phyloP scores from a whole-genome alignment of 805 yeast species.

The Ogataea trehaloabstinens region DNA sequence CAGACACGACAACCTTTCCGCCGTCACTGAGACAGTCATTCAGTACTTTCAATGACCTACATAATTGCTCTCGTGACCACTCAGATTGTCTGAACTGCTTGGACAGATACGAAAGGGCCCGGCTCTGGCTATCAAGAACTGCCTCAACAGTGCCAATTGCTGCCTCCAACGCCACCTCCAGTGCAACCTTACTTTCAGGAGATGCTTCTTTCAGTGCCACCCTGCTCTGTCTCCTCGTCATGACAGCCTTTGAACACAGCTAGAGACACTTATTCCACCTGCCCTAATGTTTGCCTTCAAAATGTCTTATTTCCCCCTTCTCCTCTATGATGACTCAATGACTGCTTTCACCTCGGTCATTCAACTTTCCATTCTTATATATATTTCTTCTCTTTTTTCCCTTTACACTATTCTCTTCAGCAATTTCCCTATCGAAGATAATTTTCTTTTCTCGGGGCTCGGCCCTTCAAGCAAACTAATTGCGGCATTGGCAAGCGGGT shows the following conservation, averaged over 20 bases:
- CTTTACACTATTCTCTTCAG: neutral
- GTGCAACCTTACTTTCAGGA: slow-evolving; percentile 22
- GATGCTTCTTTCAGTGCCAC: neutral
- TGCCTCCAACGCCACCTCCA: slow-evolving; percentile 17
- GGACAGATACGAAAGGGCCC: slow-evolving; percentile 44
- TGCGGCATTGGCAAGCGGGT: too few relatives aligned
- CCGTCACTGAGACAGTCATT: slow-evolving; percentile 42
- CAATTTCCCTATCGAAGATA: neutral
- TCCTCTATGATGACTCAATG: neutral
- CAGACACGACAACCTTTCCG: slow-evolving; percentile 74
- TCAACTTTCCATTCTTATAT: neutral
- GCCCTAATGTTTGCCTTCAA: neutral
- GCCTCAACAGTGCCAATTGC: slow-evolving; percentile 34
- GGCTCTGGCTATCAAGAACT: slow-evolving; percentile 45
- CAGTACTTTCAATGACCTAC: slow-evolving; percentile 41
- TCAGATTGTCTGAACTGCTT: slow-evolving; percentile 44
- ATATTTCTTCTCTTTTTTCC: neutral
- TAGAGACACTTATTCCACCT: neutral
- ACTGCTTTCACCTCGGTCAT: neutral
- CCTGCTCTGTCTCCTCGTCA: slow-evolving; percentile 2
- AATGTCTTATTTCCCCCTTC: neutral
- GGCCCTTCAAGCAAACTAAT: too few relatives aligned
- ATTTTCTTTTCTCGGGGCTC: neutral
- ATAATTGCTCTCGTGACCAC: slow-evolving; percentile 45
- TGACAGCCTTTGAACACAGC: neutral